Percentiles rank a stretch among this genome's conserved stretches.
Conservation (phyloP, 441 rosid species). For the Bruguiera hainesii region DNA sequence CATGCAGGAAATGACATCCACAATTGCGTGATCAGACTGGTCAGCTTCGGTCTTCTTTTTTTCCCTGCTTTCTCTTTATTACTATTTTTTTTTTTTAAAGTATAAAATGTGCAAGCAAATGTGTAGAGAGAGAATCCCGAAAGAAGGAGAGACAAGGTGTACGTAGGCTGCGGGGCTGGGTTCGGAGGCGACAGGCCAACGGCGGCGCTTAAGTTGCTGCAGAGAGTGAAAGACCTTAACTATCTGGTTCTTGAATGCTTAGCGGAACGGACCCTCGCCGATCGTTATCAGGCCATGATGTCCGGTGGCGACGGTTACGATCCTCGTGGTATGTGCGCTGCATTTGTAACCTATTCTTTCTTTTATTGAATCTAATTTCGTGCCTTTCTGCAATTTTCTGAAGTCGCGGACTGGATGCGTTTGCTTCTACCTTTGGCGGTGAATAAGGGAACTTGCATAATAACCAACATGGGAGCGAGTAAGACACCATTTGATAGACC, state of each 20-base stretch:
- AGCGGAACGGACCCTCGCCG: constrained; percentile 93
- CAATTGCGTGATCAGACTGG: constrained; percentile 46
- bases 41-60: constrained; percentile 12
- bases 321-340: constrained; percentile 53
- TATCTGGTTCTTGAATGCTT: constrained; percentile 95
- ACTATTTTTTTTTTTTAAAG: background rate
- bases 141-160: constrained; percentile 57
- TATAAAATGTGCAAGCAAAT: no score
- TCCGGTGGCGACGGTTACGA: constrained; percentile 72
- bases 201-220: constrained; percentile 79
- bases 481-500: constrained; percentile 18
- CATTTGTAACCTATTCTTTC: background rate
- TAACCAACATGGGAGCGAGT: constrained; percentile 98
- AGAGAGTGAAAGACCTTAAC: constrained; percentile 53
- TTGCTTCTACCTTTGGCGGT: constrained; percentile 73
- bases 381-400: background rate
- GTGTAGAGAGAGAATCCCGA: constrained; percentile 55
- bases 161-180: constrained; percentile 91
- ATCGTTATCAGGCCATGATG: constrained; percentile 56
- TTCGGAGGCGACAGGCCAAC: constrained; percentile 83
- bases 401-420: constrained; percentile 81
- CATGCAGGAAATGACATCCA: constrained; percentile 22
- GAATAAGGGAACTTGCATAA: constrained; percentile 64
- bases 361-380: background rate
- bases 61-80: no score